These are phyloP conservation scores for Pachyrhizus erosus DNA, from an alignment of 306 rosid genomes.

Conservation along the genomic window DNA sequence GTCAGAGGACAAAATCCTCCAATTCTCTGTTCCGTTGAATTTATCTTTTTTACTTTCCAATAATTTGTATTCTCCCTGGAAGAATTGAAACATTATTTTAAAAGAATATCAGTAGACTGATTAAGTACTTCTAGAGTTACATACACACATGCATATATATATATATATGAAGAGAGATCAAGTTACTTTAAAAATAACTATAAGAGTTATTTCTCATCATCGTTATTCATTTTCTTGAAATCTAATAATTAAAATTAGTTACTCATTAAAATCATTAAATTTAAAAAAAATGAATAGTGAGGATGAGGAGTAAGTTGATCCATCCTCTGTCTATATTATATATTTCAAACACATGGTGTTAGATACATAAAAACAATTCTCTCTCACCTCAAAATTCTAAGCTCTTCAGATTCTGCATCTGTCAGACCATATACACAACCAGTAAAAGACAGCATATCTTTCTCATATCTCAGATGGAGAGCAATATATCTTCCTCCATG, in stretches of 20 bases:
- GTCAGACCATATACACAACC: slow-evolving; percentile 90
- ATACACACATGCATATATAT: too few relatives aligned
- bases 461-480: slow-evolving; percentile 94
- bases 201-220: too few relatives aligned
- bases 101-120: neutral
- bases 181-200: too few relatives aligned
- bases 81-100: slow-evolving; percentile 40
- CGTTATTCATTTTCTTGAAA: too few relatives aligned
- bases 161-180: too few relatives aligned
- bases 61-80: slow-evolving; percentile 85
- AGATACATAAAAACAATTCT: slow-evolving; percentile 27
- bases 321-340: too few relatives aligned
- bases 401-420: slow-evolving; percentile 82
- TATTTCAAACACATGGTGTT: neutral
- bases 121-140: slow-evolving; percentile 6
- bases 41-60: slow-evolving; percentile 87
- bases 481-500: slow-evolving; percentile 85
- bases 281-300: too few relatives aligned
- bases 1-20: slow-evolving; percentile 93
- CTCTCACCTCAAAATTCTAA: slow-evolving; percentile 83
- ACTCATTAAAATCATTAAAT: too few relatives aligned
- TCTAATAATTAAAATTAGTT: too few relatives aligned
- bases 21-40: slow-evolving; percentile 84
- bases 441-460: slow-evolving; percentile 94
- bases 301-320: too few relatives aligned